Evolutionary conservation across 2,329 filamentous ascomycete species (phyloP).

Genomic region (Neocucurbitaria cava): DNA sequence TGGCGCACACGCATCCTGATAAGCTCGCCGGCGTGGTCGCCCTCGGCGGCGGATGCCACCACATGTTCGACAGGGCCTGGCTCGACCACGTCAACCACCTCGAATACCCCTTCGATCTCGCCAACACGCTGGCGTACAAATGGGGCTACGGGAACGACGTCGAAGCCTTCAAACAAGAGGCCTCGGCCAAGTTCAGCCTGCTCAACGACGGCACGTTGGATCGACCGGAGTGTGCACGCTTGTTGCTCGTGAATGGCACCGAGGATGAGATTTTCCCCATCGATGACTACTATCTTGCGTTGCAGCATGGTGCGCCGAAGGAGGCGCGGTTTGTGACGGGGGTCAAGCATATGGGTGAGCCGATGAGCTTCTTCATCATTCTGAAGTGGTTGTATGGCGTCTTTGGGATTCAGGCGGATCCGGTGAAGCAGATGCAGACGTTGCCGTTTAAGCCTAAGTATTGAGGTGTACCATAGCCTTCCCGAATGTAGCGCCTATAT

Average conservation of each 20-base stretch:
- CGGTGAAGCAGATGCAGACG: slow-evolving; percentile 55
- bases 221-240: slow-evolving; percentile 54
- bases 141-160: slow-evolving; percentile 51
- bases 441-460: slow-evolving; percentile 57
- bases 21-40: slow-evolving; percentile 60
- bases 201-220: slow-evolving; percentile 63
- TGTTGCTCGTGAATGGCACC: slow-evolving; percentile 65
- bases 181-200: slow-evolving; percentile 59
- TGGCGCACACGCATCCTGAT: slow-evolving; percentile 64
- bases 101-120: slow-evolving; percentile 67
- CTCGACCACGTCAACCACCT: slow-evolving; percentile 62
- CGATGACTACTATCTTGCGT: slow-evolving; percentile 64
- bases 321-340: slow-evolving; percentile 56
- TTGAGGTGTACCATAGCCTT: too few relatives aligned
- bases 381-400: slow-evolving; percentile 58
- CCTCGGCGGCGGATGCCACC: slow-evolving; percentile 61
- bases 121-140: slow-evolving; percentile 59
- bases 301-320: slow-evolving; percentile 62
- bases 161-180: slow-evolving; percentile 56
- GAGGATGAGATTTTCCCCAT: slow-evolving; percentile 69
- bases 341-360: slow-evolving; percentile 61
- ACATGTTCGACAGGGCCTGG: slow-evolving; percentile 65
- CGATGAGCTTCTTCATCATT: slow-evolving; percentile 57
- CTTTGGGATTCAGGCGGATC: slow-evolving; percentile 54
- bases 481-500: too few relatives aligned